These are phyloP conservation scores for Termitomyces heimii DNA, from an alignment of 768 basidiomycete species.

Conservation along the genomic window DNA sequence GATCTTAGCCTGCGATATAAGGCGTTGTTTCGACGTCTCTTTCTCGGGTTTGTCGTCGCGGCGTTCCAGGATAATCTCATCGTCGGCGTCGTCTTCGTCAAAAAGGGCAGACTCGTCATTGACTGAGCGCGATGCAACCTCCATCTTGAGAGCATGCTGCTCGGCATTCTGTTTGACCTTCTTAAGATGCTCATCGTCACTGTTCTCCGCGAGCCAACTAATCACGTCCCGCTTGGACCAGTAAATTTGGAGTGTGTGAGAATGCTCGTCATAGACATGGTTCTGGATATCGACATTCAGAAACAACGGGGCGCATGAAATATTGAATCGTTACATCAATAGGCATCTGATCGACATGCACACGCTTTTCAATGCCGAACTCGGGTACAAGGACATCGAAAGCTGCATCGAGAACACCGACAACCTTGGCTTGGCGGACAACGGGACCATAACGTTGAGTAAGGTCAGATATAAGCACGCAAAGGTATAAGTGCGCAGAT, in stretches of 20 bases:
- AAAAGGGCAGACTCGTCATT: slow-evolving; percentile 87
- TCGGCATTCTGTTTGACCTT: slow-evolving; percentile 92
- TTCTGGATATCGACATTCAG: slow-evolving; percentile 49
- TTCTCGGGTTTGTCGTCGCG: slow-evolving; percentile 22
- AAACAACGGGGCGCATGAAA: not conserved
- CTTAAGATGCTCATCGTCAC: slow-evolving; percentile 92
- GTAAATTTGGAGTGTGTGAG: slow-evolving; percentile 88
- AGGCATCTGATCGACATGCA: slow-evolving; percentile 99
- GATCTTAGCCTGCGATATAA: slow-evolving; percentile 69
- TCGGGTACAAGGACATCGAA: slow-evolving; percentile 96
- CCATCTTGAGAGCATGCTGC: slow-evolving; percentile 88
- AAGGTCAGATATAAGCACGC: slow-evolving; percentile 89
- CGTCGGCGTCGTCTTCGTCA: slow-evolving; percentile 80
- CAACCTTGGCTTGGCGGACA: slow-evolving; percentile 89
- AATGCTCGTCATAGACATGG: slow-evolving; percentile 94
- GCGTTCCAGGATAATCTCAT: slow-evolving; percentile 52
- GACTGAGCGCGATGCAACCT: slow-evolving; percentile 77
- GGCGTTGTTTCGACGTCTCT: slow-evolving; percentile 74
- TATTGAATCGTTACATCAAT: slow-evolving; percentile 63
- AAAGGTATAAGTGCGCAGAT: slow-evolving; percentile 92
- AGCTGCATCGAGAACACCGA: slow-evolving; percentile 94
- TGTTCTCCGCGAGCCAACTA: slow-evolving; percentile 90
- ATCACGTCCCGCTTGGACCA: slow-evolving; percentile 96
- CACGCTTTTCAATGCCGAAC: slow-evolving; percentile 98
- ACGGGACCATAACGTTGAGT: slow-evolving; percentile 96